Evolutionary conservation across 768 basidiomycete genomes (phyloP), one percentile per base, ranked within the genome.

Genomic region (Tylopilus felleus): DNA sequence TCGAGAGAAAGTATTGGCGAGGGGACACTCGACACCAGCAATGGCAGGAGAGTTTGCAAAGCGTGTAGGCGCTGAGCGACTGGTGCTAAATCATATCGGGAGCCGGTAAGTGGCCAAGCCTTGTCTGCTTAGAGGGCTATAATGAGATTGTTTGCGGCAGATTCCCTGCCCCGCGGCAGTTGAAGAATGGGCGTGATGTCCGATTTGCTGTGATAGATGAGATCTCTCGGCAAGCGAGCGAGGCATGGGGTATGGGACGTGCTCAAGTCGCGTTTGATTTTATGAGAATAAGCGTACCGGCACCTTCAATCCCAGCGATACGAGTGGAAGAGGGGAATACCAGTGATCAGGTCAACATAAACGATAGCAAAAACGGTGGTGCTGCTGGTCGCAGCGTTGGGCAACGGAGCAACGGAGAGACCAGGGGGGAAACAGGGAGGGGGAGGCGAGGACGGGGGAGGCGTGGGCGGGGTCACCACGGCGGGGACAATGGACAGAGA

Each of bases 1-100:
- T 33, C 56, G 68, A 57, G 67, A 76, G 53, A 85, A 80, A 55
- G 78, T 82, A 0, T 70, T 83, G n/a, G 73, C 74, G 25, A 77
- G 84, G 44, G 91, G 92, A 0, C 93, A 94, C 64, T 92, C 90
- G 14, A 84, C 85, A 0, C 86, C 91, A 4, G 74, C 73, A 31
- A 88, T 87, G 81, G 93, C 90, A 2, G 92, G 91, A 8, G 72
- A 65, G 16, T 92, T 93, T 63, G 90, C 91, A 6, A 81, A 76
- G 52, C 64, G 59, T 3, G 75, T 87, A 47, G 74, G 77, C 1
- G 88, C 90, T 21, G 69, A 80, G 63, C 72, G 74, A 42, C 71
- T 93, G 8, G 79, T 88, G 21, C 66, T 94, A 45, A 93, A 94
- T 66, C 92, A 93, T 66, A 83, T 93, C 29, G 83, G 88, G 55